A percentile compares a stretch with the other conserved stretches of the same genome.
Conservation (phyloP, 2,329 filamentous ascomycete species). For the Pseudogymnoascus sp. region DNA sequence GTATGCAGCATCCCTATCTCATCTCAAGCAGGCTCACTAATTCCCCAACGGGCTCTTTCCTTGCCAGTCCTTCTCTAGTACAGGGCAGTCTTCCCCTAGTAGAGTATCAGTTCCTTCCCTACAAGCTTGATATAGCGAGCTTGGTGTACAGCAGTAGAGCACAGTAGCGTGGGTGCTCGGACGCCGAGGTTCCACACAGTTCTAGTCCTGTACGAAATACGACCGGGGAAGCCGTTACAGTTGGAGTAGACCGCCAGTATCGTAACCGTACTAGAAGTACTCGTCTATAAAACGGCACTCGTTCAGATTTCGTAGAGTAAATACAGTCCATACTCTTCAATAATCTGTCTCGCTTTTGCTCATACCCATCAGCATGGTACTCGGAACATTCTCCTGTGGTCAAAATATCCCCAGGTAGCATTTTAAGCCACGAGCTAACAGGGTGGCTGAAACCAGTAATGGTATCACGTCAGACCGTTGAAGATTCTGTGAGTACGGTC, state of each 20-base stretch:
- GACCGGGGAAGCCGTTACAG: background rate
- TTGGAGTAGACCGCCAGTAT: background rate
- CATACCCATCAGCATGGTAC: background rate
- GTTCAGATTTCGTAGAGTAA: background rate
- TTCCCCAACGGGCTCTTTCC: background rate
- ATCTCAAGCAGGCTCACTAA: background rate
- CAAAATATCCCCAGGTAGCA: background rate
- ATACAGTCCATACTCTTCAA: background rate
- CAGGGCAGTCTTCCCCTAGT: background rate
- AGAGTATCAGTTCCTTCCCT: background rate
- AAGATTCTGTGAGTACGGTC: background rate
- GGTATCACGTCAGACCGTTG: background rate
- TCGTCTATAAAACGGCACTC: background rate
- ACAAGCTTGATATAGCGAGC: background rate
- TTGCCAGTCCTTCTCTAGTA: background rate
- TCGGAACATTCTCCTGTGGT: background rate
- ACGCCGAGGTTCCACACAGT: background rate
- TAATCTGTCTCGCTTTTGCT: background rate
- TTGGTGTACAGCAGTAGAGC: background rate
- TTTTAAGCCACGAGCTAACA: conserved; percentile 3
- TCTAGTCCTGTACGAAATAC: background rate
- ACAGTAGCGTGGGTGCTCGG: background rate
- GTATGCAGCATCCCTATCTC: conserved; percentile 1
- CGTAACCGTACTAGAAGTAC: background rate
- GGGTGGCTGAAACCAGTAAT: background rate